Conservation (phyloP, 2,329 filamentous ascomycete genomes). For the Fusarium xyrophilum region DNA sequence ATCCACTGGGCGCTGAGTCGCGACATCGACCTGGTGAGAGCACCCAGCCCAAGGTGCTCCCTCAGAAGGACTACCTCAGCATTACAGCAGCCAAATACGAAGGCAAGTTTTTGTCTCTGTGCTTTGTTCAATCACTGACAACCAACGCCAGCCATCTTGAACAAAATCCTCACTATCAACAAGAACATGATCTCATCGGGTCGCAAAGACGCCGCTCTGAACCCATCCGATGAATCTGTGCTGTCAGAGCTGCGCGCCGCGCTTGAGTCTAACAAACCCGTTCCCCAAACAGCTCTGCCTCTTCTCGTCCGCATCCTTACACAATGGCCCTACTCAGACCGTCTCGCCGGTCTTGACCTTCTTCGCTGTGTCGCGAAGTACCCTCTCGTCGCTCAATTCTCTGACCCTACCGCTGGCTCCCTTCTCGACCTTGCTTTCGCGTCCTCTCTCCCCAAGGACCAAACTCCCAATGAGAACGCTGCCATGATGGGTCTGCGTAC, state of each 20-base stretch:
- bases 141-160: conserved; percentile 65
- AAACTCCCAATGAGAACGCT: conserved; percentile 75
- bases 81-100: conserved; percentile 77
- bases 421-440: conserved; percentile 63
- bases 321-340: conserved; percentile 79
- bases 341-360: conserved; percentile 84
- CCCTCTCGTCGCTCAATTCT: conserved; percentile 68
- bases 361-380: conserved; percentile 81
- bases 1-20: conserved; percentile 80
- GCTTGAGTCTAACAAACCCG: conserved; percentile 64
- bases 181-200: conserved; percentile 73
- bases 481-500: conserved; percentile 85
- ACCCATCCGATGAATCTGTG: conserved; percentile 71
- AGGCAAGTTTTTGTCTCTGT: conserved; percentile 43
- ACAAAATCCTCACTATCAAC: conserved; percentile 80
- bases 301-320: conserved; percentile 76
- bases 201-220: conserved; percentile 76
- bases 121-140: not conserved
- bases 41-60: conserved; percentile 67
- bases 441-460: conserved; percentile 53
- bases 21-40: conserved; percentile 74
- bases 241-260: conserved; percentile 68
- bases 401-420: conserved; percentile 59
- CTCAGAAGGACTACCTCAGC: conserved; percentile 79
- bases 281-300: conserved; percentile 61